These are phyloP conservation scores for Cladosporium velox DNA, from an alignment of 2,329 filamentous ascomycete species.

Conservation along the genomic window DNA sequence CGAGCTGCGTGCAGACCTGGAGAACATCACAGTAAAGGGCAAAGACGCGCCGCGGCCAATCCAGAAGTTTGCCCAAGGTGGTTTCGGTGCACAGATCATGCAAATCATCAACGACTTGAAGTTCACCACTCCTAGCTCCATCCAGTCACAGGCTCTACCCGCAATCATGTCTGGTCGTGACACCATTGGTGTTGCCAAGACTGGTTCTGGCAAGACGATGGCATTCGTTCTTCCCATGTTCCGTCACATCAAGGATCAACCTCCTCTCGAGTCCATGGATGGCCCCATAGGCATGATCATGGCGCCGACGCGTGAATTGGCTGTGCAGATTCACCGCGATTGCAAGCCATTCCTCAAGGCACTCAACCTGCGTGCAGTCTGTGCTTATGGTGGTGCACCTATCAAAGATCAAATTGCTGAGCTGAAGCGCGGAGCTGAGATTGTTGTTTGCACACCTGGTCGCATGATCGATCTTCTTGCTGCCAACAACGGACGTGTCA, in stretches of 20 bases:
- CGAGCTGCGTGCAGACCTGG: constrained; percentile 80
- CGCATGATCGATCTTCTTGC: constrained; percentile 94
- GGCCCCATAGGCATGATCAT: constrained; percentile 87
- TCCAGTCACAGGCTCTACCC: constrained; percentile 92
- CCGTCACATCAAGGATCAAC: constrained; percentile 93
- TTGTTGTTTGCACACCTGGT: constrained; percentile 92
- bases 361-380: constrained; percentile 80
- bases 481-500: constrained; percentile 91
- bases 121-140: constrained; percentile 87
- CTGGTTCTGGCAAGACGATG: constrained; percentile 94
- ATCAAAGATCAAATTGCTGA: constrained; percentile 98
- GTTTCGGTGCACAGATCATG: constrained; percentile 80
- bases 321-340: constrained; percentile 90
- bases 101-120: constrained; percentile 80
- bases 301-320: constrained; percentile 91
- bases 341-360: constrained; percentile 92
- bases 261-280: constrained; percentile 76
- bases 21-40: constrained; percentile 91
- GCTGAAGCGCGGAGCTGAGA: constrained; percentile 90
- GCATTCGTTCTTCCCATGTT: constrained; percentile 97
- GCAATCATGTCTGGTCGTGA: constrained; percentile 95
- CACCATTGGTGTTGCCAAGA: constrained; percentile 95
- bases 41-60: constrained; percentile 90
- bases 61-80: constrained; percentile 94
- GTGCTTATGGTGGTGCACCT: constrained; percentile 90